phyloP scores from a whole-genome alignment of 352 stramenopile genomes.

The Globisporangium canariense region DNA sequence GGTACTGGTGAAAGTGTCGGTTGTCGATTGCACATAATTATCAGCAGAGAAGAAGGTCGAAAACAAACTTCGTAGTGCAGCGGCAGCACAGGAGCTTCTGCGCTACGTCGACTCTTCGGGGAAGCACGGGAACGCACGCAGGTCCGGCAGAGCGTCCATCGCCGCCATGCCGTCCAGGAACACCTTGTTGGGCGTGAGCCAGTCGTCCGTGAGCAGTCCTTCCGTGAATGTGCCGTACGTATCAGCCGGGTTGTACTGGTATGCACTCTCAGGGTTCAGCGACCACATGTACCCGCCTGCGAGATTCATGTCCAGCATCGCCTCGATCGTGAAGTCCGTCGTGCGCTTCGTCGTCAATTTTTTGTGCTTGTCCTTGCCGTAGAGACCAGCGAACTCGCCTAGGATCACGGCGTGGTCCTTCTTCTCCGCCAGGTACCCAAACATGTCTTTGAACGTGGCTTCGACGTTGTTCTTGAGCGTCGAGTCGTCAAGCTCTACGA shows the following conservation, averaged over 20 bases:
- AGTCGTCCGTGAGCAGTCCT: conserved; percentile 63
- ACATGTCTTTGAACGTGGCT: conserved; percentile 69
- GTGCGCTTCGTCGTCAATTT: conserved; percentile 55
- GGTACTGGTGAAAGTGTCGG: neutral
- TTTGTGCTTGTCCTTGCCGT: conserved; percentile 50
- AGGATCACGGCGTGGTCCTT: conserved; percentile 55
- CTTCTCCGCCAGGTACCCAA: conserved; percentile 51
- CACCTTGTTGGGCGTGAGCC: conserved; percentile 58
- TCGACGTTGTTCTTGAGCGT: conserved; percentile 53
- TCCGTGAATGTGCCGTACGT: conserved; percentile 61
- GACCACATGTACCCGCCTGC: conserved; percentile 81
- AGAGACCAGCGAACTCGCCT: conserved; percentile 67
- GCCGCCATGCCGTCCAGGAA: conserved; percentile 56
- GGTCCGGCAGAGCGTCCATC: conserved; percentile 50
- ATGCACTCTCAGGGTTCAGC: conserved; percentile 71
- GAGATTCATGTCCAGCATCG: conserved; percentile 49
- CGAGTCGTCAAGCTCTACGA: conserved; percentile 52
- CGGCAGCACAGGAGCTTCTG: neutral
- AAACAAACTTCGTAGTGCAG: neutral
- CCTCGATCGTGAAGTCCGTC: conserved; percentile 64
- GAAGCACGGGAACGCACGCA: conserved; percentile 72
- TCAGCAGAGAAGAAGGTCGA: conserved; percentile 3
- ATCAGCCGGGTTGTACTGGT: conserved; percentile 71
- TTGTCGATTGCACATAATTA: conserved; percentile 6
- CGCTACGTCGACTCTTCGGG: conserved; percentile 7